Percentiles rank a stretch among this genome's conserved stretches.
phyloP scores from a whole-genome alignment of 2,329 filamentous ascomycete genomes.

The Cladosporium sp. region DNA sequence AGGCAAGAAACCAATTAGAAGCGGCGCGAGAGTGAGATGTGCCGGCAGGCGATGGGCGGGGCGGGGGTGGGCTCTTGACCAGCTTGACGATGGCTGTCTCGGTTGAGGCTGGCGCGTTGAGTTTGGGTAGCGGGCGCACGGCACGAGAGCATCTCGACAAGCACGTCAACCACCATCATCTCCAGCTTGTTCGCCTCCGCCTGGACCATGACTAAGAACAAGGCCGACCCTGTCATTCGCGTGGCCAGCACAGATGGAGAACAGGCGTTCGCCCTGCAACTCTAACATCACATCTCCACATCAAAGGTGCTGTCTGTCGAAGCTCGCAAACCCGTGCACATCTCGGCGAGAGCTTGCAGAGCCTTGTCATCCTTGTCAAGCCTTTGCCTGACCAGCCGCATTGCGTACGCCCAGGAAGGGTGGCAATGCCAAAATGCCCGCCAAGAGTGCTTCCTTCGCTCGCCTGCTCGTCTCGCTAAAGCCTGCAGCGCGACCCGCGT shows the following conservation, averaged over 20 bases:
- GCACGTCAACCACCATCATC: not conserved
- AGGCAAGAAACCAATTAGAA: conserved; percentile 1
- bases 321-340: not conserved
- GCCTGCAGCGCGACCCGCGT: not conserved
- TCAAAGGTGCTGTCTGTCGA: not conserved
- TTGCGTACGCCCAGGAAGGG: conserved; percentile 4
- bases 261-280: not conserved
- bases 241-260: conserved; percentile 1
- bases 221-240: not conserved
- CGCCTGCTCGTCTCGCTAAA: not conserved
- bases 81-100: not conserved
- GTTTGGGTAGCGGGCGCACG: conserved; percentile 11
- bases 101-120: conserved; percentile 5
- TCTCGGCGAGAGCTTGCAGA: conserved; percentile 11
- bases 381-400: conserved; percentile 7
- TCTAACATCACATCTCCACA: not conserved
- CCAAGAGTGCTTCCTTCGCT: conserved; percentile 2
- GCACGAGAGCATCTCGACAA: not conserved
- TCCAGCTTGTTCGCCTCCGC: too few species aligned
- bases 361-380: conserved; percentile 6
- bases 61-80: not conserved
- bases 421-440: conserved; percentile 1
- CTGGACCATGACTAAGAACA: not conserved
- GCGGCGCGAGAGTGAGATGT: not conserved
- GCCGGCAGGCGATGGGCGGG: not conserved